Evolutionary conservation across 345 rosid species (phyloP).

Genomic region (Moricandia moricandioides): DNA sequence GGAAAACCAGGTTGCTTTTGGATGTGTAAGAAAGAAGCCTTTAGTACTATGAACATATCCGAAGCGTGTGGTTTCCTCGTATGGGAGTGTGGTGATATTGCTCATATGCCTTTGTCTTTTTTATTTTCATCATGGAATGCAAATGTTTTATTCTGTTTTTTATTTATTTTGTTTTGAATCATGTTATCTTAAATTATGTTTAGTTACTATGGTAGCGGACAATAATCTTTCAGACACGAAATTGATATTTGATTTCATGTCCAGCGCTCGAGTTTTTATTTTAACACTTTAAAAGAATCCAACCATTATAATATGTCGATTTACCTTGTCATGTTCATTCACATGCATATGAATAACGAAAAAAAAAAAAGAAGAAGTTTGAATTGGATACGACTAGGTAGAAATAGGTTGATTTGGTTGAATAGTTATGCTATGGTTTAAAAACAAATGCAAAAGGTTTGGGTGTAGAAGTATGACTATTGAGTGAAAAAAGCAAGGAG

Average conservation of each 20-base stretch:
- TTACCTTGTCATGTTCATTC: neutral
- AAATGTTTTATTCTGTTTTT: neutral
- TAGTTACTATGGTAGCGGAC: neutral
- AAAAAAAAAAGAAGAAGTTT: neutral
- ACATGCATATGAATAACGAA: neutral
- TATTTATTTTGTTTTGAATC: neutral
- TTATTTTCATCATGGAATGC: neutral
- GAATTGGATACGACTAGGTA: neutral
- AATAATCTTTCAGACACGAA: neutral
- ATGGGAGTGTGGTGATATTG: constrained; percentile 20
- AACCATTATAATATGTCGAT: neutral
- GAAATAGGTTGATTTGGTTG: neutral
- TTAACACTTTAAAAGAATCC: neutral
- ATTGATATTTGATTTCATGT: no score
- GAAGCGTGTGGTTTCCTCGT: constrained; percentile 15
- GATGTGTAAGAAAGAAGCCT: neutral
- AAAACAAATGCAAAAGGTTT: neutral
- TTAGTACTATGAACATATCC: neutral
- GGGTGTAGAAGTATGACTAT: neutral
- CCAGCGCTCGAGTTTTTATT: neutral
- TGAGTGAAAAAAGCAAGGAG: no score
- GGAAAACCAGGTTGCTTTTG: neutral
- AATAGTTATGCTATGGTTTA: neutral
- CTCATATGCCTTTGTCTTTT: constrained; percentile 7
- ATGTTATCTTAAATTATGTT: neutral